These are phyloP conservation scores for Xylaria scruposa DNA, from an alignment of 495 filamentous ascomycete species.

Conservation along the genomic window DNA sequence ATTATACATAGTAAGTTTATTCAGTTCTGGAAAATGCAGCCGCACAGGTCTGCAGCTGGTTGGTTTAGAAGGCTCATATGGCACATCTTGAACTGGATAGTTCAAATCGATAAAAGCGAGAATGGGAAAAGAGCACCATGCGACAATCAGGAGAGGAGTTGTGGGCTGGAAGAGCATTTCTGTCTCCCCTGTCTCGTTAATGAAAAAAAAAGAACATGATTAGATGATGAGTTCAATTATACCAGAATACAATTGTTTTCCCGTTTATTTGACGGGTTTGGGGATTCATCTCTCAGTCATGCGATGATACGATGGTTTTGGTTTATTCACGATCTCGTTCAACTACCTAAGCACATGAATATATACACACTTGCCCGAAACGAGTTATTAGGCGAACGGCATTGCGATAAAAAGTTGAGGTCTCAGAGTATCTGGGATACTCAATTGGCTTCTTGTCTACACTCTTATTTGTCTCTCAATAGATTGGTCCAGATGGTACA, in stretches of 20 bases:
- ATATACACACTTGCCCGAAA: not conserved
- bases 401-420: not conserved
- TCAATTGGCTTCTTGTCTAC: not conserved
- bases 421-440: not conserved
- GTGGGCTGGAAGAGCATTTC: not conserved
- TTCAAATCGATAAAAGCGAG: not conserved
- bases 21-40: not conserved
- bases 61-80: constrained; percentile 8
- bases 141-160: not conserved
- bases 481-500: not conserved
- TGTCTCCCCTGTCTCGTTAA: not conserved
- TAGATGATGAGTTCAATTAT: constrained; percentile 6
- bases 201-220: constrained; percentile 11
- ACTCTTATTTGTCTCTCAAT: not conserved
- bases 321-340: not conserved
- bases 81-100: not conserved
- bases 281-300: not conserved
- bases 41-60: not conserved
- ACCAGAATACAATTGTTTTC: constrained; percentile 3
- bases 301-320: not conserved
- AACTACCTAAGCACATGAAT: not conserved
- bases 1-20: not conserved
- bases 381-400: not conserved
- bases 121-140: not conserved
- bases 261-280: not conserved